Evolutionary conservation across 2,329 filamentous ascomycete genomes (phyloP).

Genomic region (Xylaria sp.): DNA sequence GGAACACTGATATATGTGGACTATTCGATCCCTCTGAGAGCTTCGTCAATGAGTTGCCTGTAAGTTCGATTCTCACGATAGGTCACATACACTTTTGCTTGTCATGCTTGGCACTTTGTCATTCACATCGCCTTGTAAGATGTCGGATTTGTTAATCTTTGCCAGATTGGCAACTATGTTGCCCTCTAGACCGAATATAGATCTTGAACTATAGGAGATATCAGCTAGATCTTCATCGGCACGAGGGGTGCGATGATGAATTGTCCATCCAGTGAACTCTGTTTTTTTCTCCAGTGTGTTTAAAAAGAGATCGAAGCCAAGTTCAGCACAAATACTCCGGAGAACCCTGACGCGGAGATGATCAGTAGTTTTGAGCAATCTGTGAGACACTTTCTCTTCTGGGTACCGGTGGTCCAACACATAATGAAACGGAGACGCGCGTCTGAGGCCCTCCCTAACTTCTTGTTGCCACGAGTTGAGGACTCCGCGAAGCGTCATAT

Average conservation of each 20-base stretch:
- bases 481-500: constrained; percentile 18
- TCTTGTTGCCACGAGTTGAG: constrained; percentile 33
- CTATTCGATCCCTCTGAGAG: constrained; percentile 1
- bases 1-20: constrained; percentile 8
- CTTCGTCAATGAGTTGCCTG: constrained; percentile 2
- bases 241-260: too few relatives aligned
- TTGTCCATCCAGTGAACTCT: constrained; percentile 19
- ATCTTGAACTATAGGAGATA: constrained; percentile 18
- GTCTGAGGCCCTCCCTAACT: constrained; percentile 13
- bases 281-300: constrained; percentile 37
- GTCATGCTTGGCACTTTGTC: background rate
- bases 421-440: constrained; percentile 31
- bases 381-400: constrained; percentile 36
- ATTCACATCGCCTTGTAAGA: constrained; percentile 32
- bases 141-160: constrained; percentile 18
- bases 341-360: constrained; percentile 31
- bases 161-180: constrained; percentile 20
- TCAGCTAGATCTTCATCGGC: constrained; percentile 20
- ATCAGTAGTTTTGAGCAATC: constrained; percentile 35
- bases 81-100: constrained; percentile 30
- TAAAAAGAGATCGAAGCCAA: constrained; percentile 39
- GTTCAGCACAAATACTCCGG: constrained; percentile 25
- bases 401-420: constrained; percentile 41
- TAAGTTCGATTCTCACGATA: background rate
- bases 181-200: constrained; percentile 35